These are phyloP conservation scores for Lachnellula suecica DNA, from an alignment of 2,329 filamentous ascomycete genomes.

Conservation along the genomic window DNA sequence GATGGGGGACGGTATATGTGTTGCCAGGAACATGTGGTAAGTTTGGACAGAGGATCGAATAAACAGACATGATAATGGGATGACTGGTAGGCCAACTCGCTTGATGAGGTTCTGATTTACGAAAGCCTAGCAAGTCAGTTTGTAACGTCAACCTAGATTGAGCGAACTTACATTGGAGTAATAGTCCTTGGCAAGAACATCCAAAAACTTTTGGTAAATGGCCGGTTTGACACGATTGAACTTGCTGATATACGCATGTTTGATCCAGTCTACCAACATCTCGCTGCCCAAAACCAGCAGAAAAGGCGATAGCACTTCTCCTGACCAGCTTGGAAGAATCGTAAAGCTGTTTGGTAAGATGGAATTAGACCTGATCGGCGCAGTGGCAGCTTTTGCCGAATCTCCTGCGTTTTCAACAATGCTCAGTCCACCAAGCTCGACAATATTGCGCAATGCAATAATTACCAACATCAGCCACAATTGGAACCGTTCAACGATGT, in stretches of 20 bases:
- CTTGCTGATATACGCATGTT: conserved; percentile 96
- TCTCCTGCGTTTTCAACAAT: conserved; percentile 44
- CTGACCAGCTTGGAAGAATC: conserved; percentile 80
- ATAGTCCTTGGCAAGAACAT: conserved; percentile 95
- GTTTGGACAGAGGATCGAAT: conserved; percentile 93
- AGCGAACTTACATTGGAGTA: conserved; percentile 74
- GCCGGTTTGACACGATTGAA: conserved; percentile 96
- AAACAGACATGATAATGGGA: conserved; percentile 91
- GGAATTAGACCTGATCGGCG: conserved; percentile 65
- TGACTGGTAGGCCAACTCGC: conserved; percentile 83
- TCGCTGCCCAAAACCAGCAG: conserved; percentile 92
- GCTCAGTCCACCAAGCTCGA: conserved; percentile 87
- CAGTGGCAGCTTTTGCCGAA: conserved; percentile 49
- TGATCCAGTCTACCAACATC: conserved; percentile 95
- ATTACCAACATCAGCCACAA: conserved; percentile 97
- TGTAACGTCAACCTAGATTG: conserved; percentile 3
- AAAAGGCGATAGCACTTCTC: conserved; percentile 89
- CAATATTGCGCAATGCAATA: conserved; percentile 92
- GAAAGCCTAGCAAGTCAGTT: conserved; percentile 63
- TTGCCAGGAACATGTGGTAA: conserved; percentile 96
- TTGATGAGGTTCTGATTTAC: conserved; percentile 86
- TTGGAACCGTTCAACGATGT: conserved; percentile 95
- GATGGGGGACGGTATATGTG: conserved; percentile 75
- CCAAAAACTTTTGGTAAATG: conserved; percentile 86
- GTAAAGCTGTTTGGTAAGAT: conserved; percentile 91